Evolutionary conservation across 768 basidiomycete species (phyloP).

Genomic region (Pisolithus microcarpus): DNA sequence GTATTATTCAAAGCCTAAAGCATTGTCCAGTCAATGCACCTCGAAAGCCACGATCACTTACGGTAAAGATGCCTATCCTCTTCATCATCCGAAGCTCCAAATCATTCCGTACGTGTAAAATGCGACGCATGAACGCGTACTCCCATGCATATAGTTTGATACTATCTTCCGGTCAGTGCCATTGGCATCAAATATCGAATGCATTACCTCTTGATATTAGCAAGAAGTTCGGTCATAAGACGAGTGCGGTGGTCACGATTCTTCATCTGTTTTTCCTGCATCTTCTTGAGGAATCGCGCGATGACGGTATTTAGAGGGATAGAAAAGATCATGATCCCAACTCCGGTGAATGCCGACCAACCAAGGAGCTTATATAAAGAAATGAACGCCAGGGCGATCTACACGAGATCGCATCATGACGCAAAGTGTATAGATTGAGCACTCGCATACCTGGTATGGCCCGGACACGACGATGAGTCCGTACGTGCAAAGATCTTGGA

Average conservation of each 20-base stretch:
- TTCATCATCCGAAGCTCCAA: constrained; percentile 74
- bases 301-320: constrained; percentile 70
- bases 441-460: constrained; percentile 59
- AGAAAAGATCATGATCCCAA: constrained; percentile 80
- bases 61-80: constrained; percentile 73
- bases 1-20: constrained; percentile 51
- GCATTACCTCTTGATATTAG: constrained; percentile 75
- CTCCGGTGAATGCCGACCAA: constrained; percentile 86
- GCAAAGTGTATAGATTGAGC: background rate
- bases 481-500: constrained; percentile 78
- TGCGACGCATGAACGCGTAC: constrained; percentile 73
- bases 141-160: constrained; percentile 97
- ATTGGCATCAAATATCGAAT: background rate
- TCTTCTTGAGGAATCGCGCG: constrained; percentile 58
- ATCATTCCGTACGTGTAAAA: constrained; percentile 76
- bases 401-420: background rate
- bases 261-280: constrained; percentile 92
- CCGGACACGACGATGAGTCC: constrained; percentile 82
- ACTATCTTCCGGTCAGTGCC: constrained; percentile 30
- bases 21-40: background rate
- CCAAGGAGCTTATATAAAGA: constrained; percentile 87
- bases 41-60: constrained; percentile 23
- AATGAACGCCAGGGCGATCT: constrained; percentile 85
- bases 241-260: constrained; percentile 78
- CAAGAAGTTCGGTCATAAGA: constrained; percentile 89